Evolutionary conservation across 1,139 yeast genomes (phyloP), one percentile per base, ranked within the genome.

Genomic region (Geotrichum candidum): DNA sequence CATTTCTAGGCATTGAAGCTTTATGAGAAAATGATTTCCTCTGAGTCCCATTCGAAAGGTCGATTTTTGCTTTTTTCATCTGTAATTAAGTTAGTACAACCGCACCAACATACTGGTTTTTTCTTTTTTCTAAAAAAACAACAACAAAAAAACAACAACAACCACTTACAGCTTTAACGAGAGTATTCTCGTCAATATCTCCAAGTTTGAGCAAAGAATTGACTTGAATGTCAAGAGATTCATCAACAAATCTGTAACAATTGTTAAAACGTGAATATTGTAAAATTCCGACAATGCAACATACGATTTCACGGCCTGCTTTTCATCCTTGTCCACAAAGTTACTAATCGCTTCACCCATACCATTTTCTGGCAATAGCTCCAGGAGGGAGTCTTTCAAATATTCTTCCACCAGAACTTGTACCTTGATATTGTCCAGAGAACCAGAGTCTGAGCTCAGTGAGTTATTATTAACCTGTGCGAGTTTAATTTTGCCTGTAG

Each of bases 241-340:
- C 77, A 57, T 86, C 87, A 9, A 94, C 85, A 72, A 87, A 90
- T 2, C 63, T 61, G 27, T 10, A 10, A 23, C 11, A 41, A 33
- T 48, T 33, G 54, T 48, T 46, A 15, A 13, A 23, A 2, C 27
- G 9, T 38, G 41, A 15, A 31, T 27, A 41, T 4, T n/a, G 27
- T 2, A 46, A n/a, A 46, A 22, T 10, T 1, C 15, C n/a, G 22
- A 18, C 18, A 27, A 25, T 22, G 22, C 0, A 18, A 56, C 62
- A 18, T 53, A 60, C 54, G 81, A 82, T 62, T 83, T 84, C 60
- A 94, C 76, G 0, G 92, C 84, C 56, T 78, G 78, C 69, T 87
- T 88, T 69, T 92, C 97, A 65, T 91, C 97, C 67, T 89, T 88
- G 53, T 88, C 91, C 7, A 94, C 85, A 71, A 84, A 88, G 62